These are phyloP conservation scores for Clathrospora elynae DNA, from an alignment of 2,329 filamentous ascomycete species.

Conservation along the genomic window DNA sequence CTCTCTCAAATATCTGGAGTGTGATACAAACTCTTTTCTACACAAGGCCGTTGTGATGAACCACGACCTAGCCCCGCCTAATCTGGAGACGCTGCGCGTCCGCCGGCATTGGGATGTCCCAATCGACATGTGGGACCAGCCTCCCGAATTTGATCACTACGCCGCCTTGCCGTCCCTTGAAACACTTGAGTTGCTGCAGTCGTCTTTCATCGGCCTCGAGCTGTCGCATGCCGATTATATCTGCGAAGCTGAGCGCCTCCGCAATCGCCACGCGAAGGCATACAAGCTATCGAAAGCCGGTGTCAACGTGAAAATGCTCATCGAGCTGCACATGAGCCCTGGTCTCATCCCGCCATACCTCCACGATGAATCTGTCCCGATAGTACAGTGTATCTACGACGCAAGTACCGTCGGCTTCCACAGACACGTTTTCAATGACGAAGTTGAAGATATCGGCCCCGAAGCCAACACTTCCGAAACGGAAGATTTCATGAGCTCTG, in stretches of 20 bases:
- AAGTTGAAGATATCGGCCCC: not conserved
- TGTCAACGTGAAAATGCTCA: constrained; percentile 36
- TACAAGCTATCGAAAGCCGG: constrained; percentile 32
- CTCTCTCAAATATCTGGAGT: constrained; percentile 34
- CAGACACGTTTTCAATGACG: constrained; percentile 19
- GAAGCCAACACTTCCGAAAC: not conserved
- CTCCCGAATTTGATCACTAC: constrained; percentile 34
- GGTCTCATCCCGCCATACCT: constrained; percentile 43
- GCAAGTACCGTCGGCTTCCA: constrained; percentile 53
- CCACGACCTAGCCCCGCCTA: constrained; percentile 35
- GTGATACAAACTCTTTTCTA: constrained; percentile 40
- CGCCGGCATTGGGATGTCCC: constrained; percentile 28
- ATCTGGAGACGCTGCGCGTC: constrained; percentile 35
- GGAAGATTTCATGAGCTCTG: not conserved
- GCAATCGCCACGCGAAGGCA: constrained; percentile 35
- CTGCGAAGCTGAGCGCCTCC: constrained; percentile 29
- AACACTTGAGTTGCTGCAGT: constrained; percentile 37
- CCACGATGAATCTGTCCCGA: constrained; percentile 33
- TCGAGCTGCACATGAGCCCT: constrained; percentile 30
- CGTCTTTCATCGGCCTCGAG: constrained; percentile 16
- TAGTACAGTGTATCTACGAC: constrained; percentile 36
- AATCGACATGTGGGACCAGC: constrained; percentile 36
- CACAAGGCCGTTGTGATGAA: constrained; percentile 35
- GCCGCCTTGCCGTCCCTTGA: constrained; percentile 31
- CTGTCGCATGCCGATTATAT: constrained; percentile 25